Base-by-base conservation (phyloP, 2,329 filamentous ascomycete species). In the Neopestalotiopsis sp. region DNA sequence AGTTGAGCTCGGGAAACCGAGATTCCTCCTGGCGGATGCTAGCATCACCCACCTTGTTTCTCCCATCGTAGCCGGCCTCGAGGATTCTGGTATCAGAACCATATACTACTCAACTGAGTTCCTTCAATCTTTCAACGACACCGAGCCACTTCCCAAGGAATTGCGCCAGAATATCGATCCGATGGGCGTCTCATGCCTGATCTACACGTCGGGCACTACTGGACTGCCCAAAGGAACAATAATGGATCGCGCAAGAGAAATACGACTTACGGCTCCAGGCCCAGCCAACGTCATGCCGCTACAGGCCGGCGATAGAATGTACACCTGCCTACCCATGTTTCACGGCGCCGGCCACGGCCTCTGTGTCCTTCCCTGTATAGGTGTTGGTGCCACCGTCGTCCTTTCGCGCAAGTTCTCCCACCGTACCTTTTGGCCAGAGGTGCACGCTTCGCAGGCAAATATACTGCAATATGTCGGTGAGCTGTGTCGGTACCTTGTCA, bases 391-490 rank as follows among this genome's bases (percentile, higher is more conserved):
- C 2, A 88, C 89, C 0, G 79, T 91, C 56, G 90, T 88, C 72
- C 85, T 92, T 30, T 88, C 88, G 13, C 86, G 86, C 65, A 89
- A 86, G 76, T 95, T 95, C 81, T 91, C 89, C 64, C 90, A 89
- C 12, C 85, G 87, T 0, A 85, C 84, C 13, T 94, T 95, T 82
- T 94, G 92, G 92, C 79, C 80, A 28, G 92, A 94, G 68, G 83
- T 94, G 10, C 87, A 89, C 61, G 88, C 90, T 69, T 90, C 89
- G 0, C 78, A 85, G 9, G 88, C 92, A 1, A 94, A 91, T 0
- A 86, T 87, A 70, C 90, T 94, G 70, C 88, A 92, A 38, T 95
- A 95, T 74, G 92, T 95, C 10, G 92, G 92, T 72, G 92, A 95
- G 78, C 92, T 91, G 0, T 89, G 91, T 10, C 87, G 92, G 1